These are phyloP conservation scores for Dorcoceras hygrometricum DNA, from an alignment of 257 asterid species.

Conservation along the genomic window DNA sequence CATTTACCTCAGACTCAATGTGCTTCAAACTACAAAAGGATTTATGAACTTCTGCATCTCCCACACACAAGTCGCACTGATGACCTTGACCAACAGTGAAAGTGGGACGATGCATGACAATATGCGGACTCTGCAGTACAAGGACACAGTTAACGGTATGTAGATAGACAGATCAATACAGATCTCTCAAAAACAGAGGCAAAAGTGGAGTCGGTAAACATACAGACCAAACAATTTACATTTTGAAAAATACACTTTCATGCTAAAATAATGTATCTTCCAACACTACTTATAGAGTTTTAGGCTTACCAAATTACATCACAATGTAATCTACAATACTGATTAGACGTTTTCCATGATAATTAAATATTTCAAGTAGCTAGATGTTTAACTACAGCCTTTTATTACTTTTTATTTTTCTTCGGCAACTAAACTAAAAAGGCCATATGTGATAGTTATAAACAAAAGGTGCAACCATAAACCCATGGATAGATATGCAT, in stretches of 20 bases:
- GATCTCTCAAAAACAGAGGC: neutral
- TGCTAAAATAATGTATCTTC: too few relatives aligned
- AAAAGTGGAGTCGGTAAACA: neutral
- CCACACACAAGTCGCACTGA: conserved; percentile 62
- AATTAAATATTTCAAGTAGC: neutral
- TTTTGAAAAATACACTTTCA: neutral
- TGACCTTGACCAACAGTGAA: conserved; percentile 53
- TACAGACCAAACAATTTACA: neutral
- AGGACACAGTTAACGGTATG: conserved; percentile 11
- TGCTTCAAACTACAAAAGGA: conserved; percentile 72
- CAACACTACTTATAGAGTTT: neutral
- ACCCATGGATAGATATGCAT: neutral
- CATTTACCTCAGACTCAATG: conserved; percentile 56
- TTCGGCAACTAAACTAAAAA: too few relatives aligned
- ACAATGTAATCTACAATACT: too few relatives aligned
- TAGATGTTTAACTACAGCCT: too few relatives aligned
- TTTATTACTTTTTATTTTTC: too few relatives aligned
- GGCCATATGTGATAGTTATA: neutral
- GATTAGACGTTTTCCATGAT: too few relatives aligned
- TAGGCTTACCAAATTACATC: neutral
- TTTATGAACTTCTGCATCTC: conserved; percentile 63
- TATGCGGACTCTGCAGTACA: conserved; percentile 60
- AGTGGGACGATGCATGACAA: conserved; percentile 48
- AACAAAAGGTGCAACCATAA: neutral
- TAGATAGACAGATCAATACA: conserved; percentile 7